Percentiles rank a stretch among this genome's conserved stretches.
Conservation (phyloP, 2,329 filamentous ascomycete species). For the Coniochaeta hoffmannii region DNA sequence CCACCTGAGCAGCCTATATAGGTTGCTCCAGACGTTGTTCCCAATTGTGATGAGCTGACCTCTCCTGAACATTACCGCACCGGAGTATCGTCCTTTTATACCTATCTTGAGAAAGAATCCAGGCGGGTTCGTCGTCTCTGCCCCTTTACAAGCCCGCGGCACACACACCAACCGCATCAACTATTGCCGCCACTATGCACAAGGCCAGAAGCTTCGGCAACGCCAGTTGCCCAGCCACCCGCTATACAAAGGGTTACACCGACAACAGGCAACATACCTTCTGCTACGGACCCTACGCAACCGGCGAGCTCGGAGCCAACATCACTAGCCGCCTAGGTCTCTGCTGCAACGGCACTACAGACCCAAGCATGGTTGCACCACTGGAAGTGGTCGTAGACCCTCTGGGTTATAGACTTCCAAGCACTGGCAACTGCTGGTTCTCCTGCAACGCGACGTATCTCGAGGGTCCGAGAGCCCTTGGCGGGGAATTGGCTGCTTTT, state of each 20-base stretch:
- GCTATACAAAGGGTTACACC: neutral
- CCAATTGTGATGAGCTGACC: too few species aligned
- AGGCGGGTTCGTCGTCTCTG: too few species aligned
- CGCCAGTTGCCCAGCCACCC: conserved; percentile 1
- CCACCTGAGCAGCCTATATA: too few species aligned
- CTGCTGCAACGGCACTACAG: neutral
- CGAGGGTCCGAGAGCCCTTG: neutral
- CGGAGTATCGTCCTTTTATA: too few species aligned
- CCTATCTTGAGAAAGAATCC: too few species aligned
- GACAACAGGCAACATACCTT: neutral
- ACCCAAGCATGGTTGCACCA: neutral
- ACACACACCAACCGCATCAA: too few species aligned
- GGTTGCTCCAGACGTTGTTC: too few species aligned
- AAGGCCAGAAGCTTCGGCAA: neutral
- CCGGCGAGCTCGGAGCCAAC: neutral
- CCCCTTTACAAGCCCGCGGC: too few species aligned
- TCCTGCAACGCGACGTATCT: neutral
- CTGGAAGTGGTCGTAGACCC: neutral
- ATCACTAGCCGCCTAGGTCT: neutral
- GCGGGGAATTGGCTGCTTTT: neutral
- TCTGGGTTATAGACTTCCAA: neutral
- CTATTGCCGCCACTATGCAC: neutral
- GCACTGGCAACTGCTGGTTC: neutral
- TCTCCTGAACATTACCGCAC: too few species aligned
- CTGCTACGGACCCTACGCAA: neutral